Evolutionary conservation across 495 filamentous ascomycete genomes (phyloP).

Genomic region (Xylaria venustula): DNA sequence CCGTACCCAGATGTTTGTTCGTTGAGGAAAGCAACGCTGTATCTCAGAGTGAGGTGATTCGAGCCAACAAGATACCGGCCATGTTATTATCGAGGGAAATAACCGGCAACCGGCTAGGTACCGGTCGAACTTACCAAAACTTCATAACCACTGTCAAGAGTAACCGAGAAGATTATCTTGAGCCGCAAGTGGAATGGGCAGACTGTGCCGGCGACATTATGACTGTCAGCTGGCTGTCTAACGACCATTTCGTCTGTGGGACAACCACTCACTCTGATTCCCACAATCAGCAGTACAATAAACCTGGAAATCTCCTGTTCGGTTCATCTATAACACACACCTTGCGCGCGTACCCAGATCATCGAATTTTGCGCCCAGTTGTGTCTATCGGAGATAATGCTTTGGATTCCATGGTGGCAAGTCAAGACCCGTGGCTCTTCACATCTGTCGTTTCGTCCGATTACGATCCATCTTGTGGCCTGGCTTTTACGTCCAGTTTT

Average conservation of each 20-base stretch:
- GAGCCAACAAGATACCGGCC: constrained; percentile 28
- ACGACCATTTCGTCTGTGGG: constrained; percentile 58
- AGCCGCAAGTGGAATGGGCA: constrained; percentile 47
- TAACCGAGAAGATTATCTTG: constrained; percentile 44
- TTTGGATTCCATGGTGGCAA: constrained; percentile 55
- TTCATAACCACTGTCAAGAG: constrained; percentile 40
- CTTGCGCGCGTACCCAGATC: constrained; percentile 67
- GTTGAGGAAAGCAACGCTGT: constrained; percentile 27
- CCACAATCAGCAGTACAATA: constrained; percentile 82
- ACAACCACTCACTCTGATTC: constrained; percentile 72
- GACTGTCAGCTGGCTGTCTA: constrained; percentile 54
- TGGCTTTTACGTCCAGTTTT: constrained; percentile 75
- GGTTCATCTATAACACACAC: constrained; percentile 58
- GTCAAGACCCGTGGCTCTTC: constrained; percentile 68
- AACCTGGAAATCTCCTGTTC: constrained; percentile 70
- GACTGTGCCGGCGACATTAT: constrained; percentile 60
- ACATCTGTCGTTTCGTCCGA: constrained; percentile 74
- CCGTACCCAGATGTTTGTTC: constrained; percentile 20
- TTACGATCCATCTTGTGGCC: constrained; percentile 57
- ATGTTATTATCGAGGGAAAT: constrained; percentile 43
- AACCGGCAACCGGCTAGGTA: constrained; percentile 30
- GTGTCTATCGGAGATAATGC: constrained; percentile 53
- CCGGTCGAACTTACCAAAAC: constrained; percentile 30
- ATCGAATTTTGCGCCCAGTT: constrained; percentile 59
- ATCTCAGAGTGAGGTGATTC: constrained; percentile 21